Percentiles rank a stretch among this genome's conserved stretches.
Conservation (phyloP, 129 eudicot genomes). For the Flaveria ramosissima region DNA sequence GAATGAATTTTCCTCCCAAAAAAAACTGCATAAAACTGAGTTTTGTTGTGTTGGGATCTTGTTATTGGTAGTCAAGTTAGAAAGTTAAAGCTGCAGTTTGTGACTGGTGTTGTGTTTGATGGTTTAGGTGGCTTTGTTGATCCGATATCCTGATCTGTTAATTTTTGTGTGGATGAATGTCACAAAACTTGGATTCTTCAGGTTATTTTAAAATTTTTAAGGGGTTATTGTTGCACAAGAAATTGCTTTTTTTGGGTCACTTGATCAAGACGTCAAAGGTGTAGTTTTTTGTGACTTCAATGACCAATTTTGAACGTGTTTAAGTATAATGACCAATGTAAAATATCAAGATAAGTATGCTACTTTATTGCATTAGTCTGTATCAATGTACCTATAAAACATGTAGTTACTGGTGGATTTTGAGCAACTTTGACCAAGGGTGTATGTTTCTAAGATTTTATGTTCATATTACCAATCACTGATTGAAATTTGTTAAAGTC, state of each 20-base stretch:
- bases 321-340: not conserved
- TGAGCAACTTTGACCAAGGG: not conserved
- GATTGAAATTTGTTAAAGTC: not conserved
- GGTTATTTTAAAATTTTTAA: not conserved
- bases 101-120: slow-evolving; percentile 19
- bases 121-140: not conserved
- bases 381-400: no score
- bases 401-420: not conserved
- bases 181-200: not conserved
- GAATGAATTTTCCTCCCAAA: not conserved
- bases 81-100: slow-evolving; percentile 10
- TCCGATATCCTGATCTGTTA: not conserved
- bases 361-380: no score
- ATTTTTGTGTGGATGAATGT: slow-evolving; percentile 9
- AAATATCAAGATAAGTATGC: not conserved
- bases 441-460: not conserved
- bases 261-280: no score
- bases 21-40: slow-evolving; percentile 4
- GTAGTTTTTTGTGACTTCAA: not conserved
- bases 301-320: not conserved
- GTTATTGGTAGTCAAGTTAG: slow-evolving; percentile 21
- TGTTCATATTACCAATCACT: not conserved
- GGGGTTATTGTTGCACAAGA: no score
- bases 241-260: no score
- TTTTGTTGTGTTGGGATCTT: slow-evolving; percentile 19